Evolutionary conservation across 2,329 filamentous ascomycete species (phyloP).

Genomic region (Davidsoniella eucalypti): DNA sequence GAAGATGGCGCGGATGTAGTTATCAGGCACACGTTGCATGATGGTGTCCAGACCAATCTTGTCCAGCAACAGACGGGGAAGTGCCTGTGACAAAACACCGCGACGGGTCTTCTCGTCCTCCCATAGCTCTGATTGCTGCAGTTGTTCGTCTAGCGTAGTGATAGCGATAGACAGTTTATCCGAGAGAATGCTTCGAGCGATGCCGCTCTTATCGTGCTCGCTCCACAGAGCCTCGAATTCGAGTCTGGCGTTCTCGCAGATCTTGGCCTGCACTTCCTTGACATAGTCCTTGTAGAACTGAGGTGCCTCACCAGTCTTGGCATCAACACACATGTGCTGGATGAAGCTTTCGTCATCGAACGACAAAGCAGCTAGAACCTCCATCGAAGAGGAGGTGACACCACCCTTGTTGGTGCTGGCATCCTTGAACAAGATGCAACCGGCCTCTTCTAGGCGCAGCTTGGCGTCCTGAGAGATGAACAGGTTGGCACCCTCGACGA

Average conservation of each 20-base stretch:
- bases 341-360: conserved; percentile 84
- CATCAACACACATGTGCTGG: conserved; percentile 82
- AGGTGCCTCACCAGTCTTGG: conserved; percentile 49
- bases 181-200: conserved; percentile 69
- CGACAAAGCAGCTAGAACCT: conserved; percentile 84
- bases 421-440: conserved; percentile 91
- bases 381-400: conserved; percentile 90
- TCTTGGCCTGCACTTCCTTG: conserved; percentile 75
- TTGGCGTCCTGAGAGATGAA: conserved; percentile 99
- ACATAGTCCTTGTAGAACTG: conserved; percentile 91
- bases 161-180: conserved; percentile 85
- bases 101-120: conserved; percentile 61
- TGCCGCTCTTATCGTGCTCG: conserved; percentile 69
- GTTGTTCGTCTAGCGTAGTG: conserved; percentile 89
- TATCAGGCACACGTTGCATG: conserved; percentile 71
- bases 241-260: conserved; percentile 76
- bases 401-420: conserved; percentile 97
- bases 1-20: conserved; percentile 87
- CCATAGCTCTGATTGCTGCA: conserved; percentile 89
- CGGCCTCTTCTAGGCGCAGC: conserved; percentile 84
- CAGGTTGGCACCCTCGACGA: conserved; percentile 93
- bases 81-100: conserved; percentile 66
- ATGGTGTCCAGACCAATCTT: conserved; percentile 88
- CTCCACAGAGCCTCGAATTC: conserved; percentile 99
- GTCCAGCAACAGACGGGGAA: conserved; percentile 67